Evolutionary conservation across 2,329 filamentous ascomycete species (phyloP), one percentile per base, ranked within the genome.

Genomic region (Xylariales sp.): DNA sequence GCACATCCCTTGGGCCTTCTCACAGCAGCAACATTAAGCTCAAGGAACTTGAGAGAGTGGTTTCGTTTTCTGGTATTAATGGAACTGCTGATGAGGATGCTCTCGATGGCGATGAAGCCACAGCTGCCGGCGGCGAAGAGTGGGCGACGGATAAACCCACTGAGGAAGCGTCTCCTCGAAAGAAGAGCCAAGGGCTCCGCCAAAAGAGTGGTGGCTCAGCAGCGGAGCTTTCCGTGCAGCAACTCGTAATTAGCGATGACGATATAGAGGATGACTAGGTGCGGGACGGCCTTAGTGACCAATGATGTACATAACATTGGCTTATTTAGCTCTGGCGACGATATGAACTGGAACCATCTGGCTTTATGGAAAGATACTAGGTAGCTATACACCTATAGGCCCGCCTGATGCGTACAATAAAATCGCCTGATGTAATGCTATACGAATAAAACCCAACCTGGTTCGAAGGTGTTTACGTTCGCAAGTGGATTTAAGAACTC

Each of bases 261-360:
- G 87, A 93, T 66, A 91, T 93, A 55, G 85, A 89, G 58, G 86
- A 90, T 51, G 67, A 76, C 47, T 69, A n/a, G n/a, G n/a, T n/a
- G n/a, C n/a, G n/a, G n/a, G n/a, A n/a, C n/a, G n/a, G n/a, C n/a
- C n/a, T n/a, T n/a, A n/a, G n/a, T n/a, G n/a, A n/a, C n/a, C n/a
- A n/a, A n/a, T n/a, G n/a, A n/a, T n/a, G n/a, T n/a, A n/a, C n/a
- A n/a, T n/a, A n/a, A n/a, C n/a, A n/a, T n/a, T n/a, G n/a, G n/a
- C n/a, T n/a, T n/a, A n/a, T n/a, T n/a, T n/a, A n/a, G n/a, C n/a
- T n/a, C n/a, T n/a, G n/a, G n/a, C n/a, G n/a, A n/a, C n/a, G n/a
- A n/a, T n/a, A n/a, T n/a, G n/a, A n/a, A n/a, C n/a, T n/a, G n/a
- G n/a, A n/a, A n/a, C n/a, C n/a, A n/a, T n/a, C n/a, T n/a, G n/a